These are phyloP conservation scores for Paracoccidioides lutzii DNA, from an alignment of 2,329 filamentous ascomycete species.

Conservation along the genomic window DNA sequence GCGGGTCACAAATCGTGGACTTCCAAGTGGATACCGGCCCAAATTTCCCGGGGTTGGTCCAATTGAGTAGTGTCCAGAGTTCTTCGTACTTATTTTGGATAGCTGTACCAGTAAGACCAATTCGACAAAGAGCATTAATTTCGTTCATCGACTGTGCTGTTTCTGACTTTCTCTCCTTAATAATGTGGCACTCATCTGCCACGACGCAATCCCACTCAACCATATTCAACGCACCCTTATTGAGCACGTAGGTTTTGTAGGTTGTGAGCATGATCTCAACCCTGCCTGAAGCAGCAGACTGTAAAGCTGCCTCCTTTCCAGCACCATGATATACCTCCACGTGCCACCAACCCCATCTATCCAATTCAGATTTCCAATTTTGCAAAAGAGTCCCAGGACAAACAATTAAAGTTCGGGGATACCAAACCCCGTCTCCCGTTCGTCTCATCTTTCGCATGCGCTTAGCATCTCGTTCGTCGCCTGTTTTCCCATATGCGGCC, in stretches of 20 bases:
- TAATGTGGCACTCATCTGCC: constrained; percentile 81
- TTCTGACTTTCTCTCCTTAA: constrained; percentile 68
- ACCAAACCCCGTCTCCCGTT: constrained; percentile 51
- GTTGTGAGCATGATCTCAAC: constrained; percentile 90
- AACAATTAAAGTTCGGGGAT: constrained; percentile 70
- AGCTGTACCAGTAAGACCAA: constrained; percentile 86
- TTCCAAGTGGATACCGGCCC: constrained; percentile 64
- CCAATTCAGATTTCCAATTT: constrained; percentile 82
- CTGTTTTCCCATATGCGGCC: constrained; percentile 86
- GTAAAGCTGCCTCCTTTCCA: constrained; percentile 55
- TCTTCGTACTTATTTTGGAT: constrained; percentile 98
- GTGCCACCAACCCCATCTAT: constrained; percentile 93
- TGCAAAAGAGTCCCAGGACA: constrained; percentile 79
- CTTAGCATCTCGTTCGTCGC: constrained; percentile 71
- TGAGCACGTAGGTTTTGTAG: constrained; percentile 72
- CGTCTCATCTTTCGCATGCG: constrained; percentile 76
- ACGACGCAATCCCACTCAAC: constrained; percentile 89
- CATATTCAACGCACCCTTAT: constrained; percentile 65
- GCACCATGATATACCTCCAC: constrained; percentile 69
- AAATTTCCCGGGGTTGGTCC: constrained; percentile 74
- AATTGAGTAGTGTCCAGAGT: constrained; percentile 89
- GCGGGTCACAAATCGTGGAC: constrained; percentile 59
- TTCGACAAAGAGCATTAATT: constrained; percentile 79
- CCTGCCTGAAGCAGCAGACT: constrained; percentile 60
- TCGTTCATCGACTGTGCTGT: constrained; percentile 79